Evolutionary conservation across 2,329 filamentous ascomycete species (phyloP), one percentile per base, ranked within the genome.

Genomic region (Ceratocystis colombiana): DNA sequence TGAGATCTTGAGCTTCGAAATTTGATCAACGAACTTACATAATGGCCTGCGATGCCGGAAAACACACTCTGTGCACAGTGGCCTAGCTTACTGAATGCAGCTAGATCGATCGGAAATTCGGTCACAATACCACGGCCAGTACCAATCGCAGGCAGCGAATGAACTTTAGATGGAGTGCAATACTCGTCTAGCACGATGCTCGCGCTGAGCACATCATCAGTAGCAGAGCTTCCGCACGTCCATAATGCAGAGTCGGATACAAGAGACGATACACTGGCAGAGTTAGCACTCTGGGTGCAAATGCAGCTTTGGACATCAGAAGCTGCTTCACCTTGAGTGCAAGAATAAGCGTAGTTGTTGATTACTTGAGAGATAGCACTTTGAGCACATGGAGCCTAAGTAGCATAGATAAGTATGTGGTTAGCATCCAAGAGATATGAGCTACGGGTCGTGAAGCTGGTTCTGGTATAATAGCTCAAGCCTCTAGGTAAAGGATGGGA

Each of bases 311-410:
- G 80, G 7, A 83, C 72, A 3, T 74, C 77, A 3, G 76, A 75
- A 15, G 76, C 77, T 4, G 72, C 77, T 30, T 77, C 30, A 10
- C 62, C 73, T 15, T 77, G 77, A 68, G 80, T 83, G 59, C 73
- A 73, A 8, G 74, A 72, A 33, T 73, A 71, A 0, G 80, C 82
- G 69, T 78, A 75, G 45, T 70, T 67, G 67, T 76, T 73, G 69
- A 84, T 72, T 66, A 77, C 76, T 67, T 77, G 75, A 1, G 75
- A 77, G 48, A 83, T 67, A 8, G 79, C 81, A 1, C 71, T 73
- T 67, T 77, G 74, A 3, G 76, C 81, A 71, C 81, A 84, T 28
- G 79, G 79, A 48, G 80, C 80, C 79, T 83, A 68, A 20, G 45
- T n/a, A 10, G 48, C 44, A 7, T 57, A 3, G 45, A 15, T 12